Evolutionary conservation across 2,329 filamentous ascomycete species (phyloP), one percentile per base, ranked within the genome.

Genomic region (Monosporascus ibericus): DNA sequence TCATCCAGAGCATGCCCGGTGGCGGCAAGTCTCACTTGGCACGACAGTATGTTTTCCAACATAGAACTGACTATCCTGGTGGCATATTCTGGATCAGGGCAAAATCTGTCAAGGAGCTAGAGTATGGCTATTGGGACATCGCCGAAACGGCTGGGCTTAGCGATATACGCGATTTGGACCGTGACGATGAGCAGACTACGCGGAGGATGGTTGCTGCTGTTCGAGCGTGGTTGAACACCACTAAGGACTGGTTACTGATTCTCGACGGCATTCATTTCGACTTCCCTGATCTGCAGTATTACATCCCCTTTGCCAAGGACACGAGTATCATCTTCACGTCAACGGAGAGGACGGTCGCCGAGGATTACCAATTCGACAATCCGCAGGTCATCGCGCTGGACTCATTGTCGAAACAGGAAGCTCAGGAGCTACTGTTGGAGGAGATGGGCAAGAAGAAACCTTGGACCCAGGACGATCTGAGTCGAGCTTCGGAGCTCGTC

Each of bases 21-120:
- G 80, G 80, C 15, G 86, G 86, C 2, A 89, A 89, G 67, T 84
- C 83, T 1, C 85, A 88, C 60, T 70, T 88, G 15, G 84, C 84
- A 27, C 76, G 85, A 3, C 76, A 88, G 65, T 88, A 88, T 62
- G 78, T 86, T 30, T 86, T 83, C 59, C 66, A 72, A 5, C 78
- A 87, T 59, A 78, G 74, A 37, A 68, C 75, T 5, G 71, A 80
- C 54, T 88, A 85, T 58, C 77, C 80, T 0, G 84, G 84, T 2
- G 86, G 86, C 1, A 75, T 87, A 44, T 89, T 86, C 65, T 89
- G 86, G 86, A 76, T 88, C 17, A 77, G 83, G 48, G 81, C 83
- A 8, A 85, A 82, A 57, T 81, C 79, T 1, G 64, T 73, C 3
- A 71, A 80, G 49, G 82, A 85, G 48, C 73, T 82, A 36, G 78